Evolutionary conservation across 192 early-diverging fungal species (phyloP).

Genomic region (Rhizoclosmatium sp.): DNA sequence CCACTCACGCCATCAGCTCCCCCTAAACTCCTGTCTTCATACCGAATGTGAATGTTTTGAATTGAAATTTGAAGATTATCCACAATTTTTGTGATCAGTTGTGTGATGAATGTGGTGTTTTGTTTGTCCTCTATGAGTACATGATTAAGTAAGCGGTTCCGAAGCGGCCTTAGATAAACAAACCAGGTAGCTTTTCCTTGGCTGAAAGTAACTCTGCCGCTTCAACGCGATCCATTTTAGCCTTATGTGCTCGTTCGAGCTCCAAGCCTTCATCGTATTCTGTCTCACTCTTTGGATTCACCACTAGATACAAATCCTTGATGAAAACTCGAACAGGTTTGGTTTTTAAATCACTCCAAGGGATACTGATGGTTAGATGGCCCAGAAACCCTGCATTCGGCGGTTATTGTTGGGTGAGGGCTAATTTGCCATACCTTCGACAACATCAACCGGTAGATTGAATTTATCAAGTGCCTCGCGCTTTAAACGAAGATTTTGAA

Average conservation of each 20-base stretch:
- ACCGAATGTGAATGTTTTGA: constrained; percentile 94
- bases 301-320: constrained; percentile 88
- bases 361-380: constrained; percentile 90
- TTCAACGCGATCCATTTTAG: constrained; percentile 86
- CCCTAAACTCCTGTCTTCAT: constrained; percentile 75
- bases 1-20: background rate
- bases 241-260: constrained; percentile 74
- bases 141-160: background rate
- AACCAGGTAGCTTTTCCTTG: constrained; percentile 44
- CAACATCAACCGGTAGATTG: constrained; percentile 91
- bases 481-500: constrained; percentile 89
- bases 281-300: constrained; percentile 76
- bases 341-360: constrained; percentile 96
- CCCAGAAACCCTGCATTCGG: constrained; percentile 80
- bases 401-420: constrained; percentile 27
- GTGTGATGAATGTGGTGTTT: constrained; percentile 85
- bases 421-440: constrained; percentile 66
- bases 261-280: constrained; percentile 87
- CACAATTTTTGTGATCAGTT: constrained; percentile 91
- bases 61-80: constrained; percentile 97
- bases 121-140: constrained; percentile 29
- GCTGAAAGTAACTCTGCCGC: constrained; percentile 69
- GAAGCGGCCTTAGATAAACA: background rate
- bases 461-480: constrained; percentile 93
- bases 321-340: constrained; percentile 90